Conservation (phyloP, 768 basidiomycete genomes). For the Xerocomellus amylosporus region DNA sequence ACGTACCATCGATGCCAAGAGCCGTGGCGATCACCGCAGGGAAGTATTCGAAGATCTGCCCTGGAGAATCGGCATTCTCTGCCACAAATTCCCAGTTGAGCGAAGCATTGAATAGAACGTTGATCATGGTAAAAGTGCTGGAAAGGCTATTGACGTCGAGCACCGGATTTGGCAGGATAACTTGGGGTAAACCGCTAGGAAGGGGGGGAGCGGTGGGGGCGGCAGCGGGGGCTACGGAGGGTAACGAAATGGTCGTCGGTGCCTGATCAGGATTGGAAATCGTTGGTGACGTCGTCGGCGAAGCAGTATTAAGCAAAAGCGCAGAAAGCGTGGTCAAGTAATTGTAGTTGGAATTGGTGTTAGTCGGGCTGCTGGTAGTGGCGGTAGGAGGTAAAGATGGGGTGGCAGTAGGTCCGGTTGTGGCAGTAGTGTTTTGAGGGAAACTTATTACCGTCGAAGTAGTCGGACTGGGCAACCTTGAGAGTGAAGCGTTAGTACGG, state of each 20-base stretch:
- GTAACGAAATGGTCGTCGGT: conserved; percentile 28
- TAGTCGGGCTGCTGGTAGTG: conserved; percentile 12
- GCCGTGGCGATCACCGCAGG: conserved; percentile 51
- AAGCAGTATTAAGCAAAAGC: conserved; percentile 30
- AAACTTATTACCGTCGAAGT: conserved; percentile 32
- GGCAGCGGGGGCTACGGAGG: conserved; percentile 21
- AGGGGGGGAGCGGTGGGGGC: conserved; percentile 37
- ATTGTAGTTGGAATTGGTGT: conserved; percentile 29
- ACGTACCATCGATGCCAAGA: conserved; percentile 43
- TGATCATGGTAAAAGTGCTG: conserved; percentile 50
- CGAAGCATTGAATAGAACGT: conserved; percentile 55
- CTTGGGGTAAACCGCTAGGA: conserved; percentile 57
- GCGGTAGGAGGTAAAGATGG: conserved; percentile 7
- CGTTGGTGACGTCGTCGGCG: conserved; percentile 24
- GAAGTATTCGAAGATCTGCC: conserved; percentile 75
- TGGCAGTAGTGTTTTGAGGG: conserved; percentile 17
- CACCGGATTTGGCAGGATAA: conserved; percentile 48
- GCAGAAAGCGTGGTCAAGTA: conserved; percentile 35
- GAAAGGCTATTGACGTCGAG: conserved; percentile 31
- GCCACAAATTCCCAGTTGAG: conserved; percentile 75
- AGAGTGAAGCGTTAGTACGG: neutral
- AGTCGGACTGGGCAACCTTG: conserved; percentile 2
- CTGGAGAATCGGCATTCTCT: conserved; percentile 50
- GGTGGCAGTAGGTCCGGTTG: neutral
- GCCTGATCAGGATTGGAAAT: conserved; percentile 40